Percentiles rank a stretch among this genome's conserved stretches.
Conservation (phyloP, 2,329 filamentous ascomycete genomes). For the Elsinoe batatas region DNA sequence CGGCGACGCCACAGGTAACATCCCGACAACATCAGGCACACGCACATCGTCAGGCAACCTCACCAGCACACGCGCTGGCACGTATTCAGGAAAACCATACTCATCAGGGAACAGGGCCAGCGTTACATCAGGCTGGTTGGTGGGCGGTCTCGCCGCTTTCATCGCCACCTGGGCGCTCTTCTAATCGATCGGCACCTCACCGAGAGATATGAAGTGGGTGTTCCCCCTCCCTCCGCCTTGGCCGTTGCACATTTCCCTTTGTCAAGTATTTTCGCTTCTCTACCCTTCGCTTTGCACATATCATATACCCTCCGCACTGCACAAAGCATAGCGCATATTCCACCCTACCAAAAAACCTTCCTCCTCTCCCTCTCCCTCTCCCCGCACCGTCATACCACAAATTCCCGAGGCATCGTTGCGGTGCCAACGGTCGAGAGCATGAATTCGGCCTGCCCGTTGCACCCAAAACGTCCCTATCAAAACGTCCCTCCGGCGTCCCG, state of each 20-base stretch:
- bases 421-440: neutral
- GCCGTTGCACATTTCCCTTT: neutral
- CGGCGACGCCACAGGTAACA: slow-evolving; percentile 29
- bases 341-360: neutral
- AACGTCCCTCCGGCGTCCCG: neutral
- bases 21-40: slow-evolving; percentile 19
- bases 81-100: slow-evolving; percentile 13
- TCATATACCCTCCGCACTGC: slow-evolving; percentile 11
- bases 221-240: neutral
- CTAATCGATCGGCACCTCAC: slow-evolving; percentile 8
- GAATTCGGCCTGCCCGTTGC: neutral
- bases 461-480: neutral
- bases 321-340: slow-evolving; percentile 5
- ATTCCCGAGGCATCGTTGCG: neutral
- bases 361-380: neutral
- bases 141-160: slow-evolving; percentile 1
- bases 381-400: neutral
- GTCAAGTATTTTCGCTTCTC: neutral
- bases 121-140: slow-evolving; percentile 8
- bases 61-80: slow-evolving; percentile 13
- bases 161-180: slow-evolving; percentile 10
- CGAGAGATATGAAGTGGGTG: slow-evolving; percentile 8
- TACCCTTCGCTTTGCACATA: slow-evolving; percentile 11
- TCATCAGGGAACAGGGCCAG: slow-evolving; percentile 13
- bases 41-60: slow-evolving; percentile 11